These are phyloP conservation scores for Ramaria sp. DNA, from an alignment of 768 basidiomycete species.

Conservation along the genomic window DNA sequence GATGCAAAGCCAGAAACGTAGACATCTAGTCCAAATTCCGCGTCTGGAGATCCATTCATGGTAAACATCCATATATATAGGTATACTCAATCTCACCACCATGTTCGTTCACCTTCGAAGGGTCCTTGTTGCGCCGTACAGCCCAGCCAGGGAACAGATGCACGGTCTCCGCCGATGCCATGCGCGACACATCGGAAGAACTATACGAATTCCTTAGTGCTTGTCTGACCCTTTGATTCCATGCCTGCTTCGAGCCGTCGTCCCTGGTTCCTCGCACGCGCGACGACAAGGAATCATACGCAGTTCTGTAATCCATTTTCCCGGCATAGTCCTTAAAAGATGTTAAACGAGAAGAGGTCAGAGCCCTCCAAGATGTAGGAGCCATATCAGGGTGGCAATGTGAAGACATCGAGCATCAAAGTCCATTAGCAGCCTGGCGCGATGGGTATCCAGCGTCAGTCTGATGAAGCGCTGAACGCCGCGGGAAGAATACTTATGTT, in stretches of 20 bases:
- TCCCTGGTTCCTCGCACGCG: constrained; percentile 17
- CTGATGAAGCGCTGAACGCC: background rate
- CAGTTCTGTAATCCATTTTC: constrained; percentile 28
- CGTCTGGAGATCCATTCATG: constrained; percentile 21
- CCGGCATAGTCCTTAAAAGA: constrained; percentile 41
- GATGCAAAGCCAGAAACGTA: constrained; percentile 72
- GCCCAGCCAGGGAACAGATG: constrained; percentile 80
- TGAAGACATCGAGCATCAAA: background rate
- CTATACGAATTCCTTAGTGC: constrained; percentile 29
- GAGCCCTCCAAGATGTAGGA: constrained; percentile 7
- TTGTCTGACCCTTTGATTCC: constrained; percentile 56
- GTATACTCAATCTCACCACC: constrained; percentile 14
- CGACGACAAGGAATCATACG: constrained; percentile 12
- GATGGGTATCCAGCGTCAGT: background rate
- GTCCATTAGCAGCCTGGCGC: background rate
- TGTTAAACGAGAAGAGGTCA: constrained; percentile 20
- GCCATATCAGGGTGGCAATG: constrained; percentile 1
- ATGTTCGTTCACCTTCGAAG: constrained; percentile 11
- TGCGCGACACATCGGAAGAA: constrained; percentile 15
- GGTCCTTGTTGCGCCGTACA: constrained; percentile 32
- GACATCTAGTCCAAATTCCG: constrained; percentile 56
- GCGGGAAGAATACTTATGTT: background rate
- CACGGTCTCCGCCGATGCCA: constrained; percentile 31
- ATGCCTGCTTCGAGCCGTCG: constrained; percentile 27
- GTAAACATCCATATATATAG: background rate